Conservation (phyloP, 2,329 filamentous ascomycete genomes). For the Chaetomiaceae sp. region DNA sequence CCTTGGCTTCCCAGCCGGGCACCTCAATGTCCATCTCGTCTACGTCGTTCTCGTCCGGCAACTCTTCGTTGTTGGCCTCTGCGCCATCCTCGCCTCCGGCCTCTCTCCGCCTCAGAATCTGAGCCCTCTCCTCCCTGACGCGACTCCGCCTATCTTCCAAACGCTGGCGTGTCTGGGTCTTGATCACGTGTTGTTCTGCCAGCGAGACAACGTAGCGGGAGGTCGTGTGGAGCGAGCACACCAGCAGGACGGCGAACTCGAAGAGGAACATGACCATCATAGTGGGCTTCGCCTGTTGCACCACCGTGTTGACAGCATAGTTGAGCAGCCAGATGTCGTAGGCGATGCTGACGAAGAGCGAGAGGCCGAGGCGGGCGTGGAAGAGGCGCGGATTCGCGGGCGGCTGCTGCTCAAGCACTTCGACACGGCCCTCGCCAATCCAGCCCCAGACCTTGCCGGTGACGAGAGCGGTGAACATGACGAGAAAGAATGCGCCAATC, state of each 20-base stretch:
- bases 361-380: constrained; percentile 73
- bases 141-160: constrained; percentile 63
- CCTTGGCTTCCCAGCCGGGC: constrained; percentile 93
- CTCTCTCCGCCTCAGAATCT: constrained; percentile 44
- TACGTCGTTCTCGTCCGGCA: constrained; percentile 60
- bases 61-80: constrained; percentile 39
- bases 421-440: constrained; percentile 93
- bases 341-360: constrained; percentile 67
- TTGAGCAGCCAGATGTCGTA: constrained; percentile 77
- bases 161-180: constrained; percentile 64
- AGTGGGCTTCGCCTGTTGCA: constrained; percentile 81
- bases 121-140: constrained; percentile 52
- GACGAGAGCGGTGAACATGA: constrained; percentile 91
- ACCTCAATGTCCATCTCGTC: constrained; percentile 94
- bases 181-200: constrained; percentile 68
- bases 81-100: constrained; percentile 40
- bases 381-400: constrained; percentile 83
- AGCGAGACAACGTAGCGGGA: constrained; percentile 74
- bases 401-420: constrained; percentile 91
- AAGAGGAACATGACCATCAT: constrained; percentile 99
- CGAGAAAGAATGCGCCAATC: constrained; percentile 86
- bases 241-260: constrained; percentile 82
- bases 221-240: constrained; percentile 73
- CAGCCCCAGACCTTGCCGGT: constrained; percentile 97
- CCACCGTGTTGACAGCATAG: constrained; percentile 76